Conservation (phyloP, 352 stramenopile species). For the Phytophthora sp. region DNA sequence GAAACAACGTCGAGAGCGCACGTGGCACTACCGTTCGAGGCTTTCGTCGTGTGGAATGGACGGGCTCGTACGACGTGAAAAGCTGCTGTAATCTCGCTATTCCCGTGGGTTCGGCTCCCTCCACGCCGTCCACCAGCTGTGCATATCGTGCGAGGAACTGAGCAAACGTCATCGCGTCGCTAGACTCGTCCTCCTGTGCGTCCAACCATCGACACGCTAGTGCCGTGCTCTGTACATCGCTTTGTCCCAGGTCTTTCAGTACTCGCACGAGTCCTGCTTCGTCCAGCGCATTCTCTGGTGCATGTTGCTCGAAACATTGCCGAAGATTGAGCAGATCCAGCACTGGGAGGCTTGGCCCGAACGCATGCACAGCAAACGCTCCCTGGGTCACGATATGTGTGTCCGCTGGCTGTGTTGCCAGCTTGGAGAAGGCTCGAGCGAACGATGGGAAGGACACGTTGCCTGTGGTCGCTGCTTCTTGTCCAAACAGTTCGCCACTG, state of each 20-base stretch:
- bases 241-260: constrained; percentile 46
- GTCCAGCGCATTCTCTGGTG: constrained; percentile 41
- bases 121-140: constrained; percentile 39
- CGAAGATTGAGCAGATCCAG: constrained; percentile 54
- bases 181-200: constrained; percentile 14
- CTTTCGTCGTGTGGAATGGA: constrained; percentile 41
- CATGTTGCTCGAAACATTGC: constrained; percentile 44
- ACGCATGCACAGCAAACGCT: constrained; percentile 31
- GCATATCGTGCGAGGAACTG: constrained; percentile 75
- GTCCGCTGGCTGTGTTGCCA: constrained; percentile 52
- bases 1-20: constrained; percentile 42
- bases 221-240: constrained; percentile 19
- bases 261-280: constrained; percentile 41
- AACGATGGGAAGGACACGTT: constrained; percentile 63
- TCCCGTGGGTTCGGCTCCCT: constrained; percentile 22
- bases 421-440: constrained; percentile 56
- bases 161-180: constrained; percentile 49
- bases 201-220: constrained; percentile 36
- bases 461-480: constrained; percentile 23
- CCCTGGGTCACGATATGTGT: constrained; percentile 22
- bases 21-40: constrained; percentile 38
- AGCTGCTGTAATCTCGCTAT: constrained; percentile 41
- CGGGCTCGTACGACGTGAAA: constrained; percentile 50
- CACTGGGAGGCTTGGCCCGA: constrained; percentile 37
- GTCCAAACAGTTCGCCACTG: constrained; percentile 36